Conservation (phyloP, 2,329 filamentous ascomycete species). For the Conoideocrella luteorostrata region DNA sequence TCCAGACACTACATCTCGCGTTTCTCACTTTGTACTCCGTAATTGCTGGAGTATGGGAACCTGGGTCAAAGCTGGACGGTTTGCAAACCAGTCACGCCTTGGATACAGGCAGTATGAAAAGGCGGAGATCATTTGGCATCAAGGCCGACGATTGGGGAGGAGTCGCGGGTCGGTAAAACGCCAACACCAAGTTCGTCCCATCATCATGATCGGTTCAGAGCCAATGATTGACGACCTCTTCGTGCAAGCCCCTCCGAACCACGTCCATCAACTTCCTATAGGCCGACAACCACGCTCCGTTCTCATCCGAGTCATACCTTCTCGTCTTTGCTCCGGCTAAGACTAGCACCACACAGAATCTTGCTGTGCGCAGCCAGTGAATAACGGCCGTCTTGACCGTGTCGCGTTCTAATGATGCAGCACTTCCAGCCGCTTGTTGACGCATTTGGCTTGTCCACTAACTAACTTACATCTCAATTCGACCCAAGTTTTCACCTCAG, state of each 20-base stretch:
- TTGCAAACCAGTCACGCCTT: background rate
- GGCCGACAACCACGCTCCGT: background rate
- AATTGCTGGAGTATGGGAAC: background rate
- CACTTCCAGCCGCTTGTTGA: no score
- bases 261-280: conserved; percentile 2
- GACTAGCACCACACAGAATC: no score
- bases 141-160: no score
- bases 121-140: background rate
- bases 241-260: conserved; percentile 4
- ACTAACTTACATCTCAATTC: no score
- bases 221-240: conserved; percentile 4
- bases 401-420: no score
- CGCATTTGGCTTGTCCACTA: no score
- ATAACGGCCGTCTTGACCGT: no score
- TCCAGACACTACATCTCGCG: background rate
- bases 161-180: background rate
- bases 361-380: no score
- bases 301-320: conserved; percentile 2
- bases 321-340: background rate
- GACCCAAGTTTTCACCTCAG: no score
- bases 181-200: background rate
- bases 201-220: conserved; percentile 1
- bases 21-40: background rate
- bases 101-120: background rate
- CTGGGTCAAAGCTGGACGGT: background rate